Evolutionary conservation across 805 yeast genomes (phyloP), one percentile per base, ranked within the genome.

Genomic region (Saccharomycopsis capsularis): DNA sequence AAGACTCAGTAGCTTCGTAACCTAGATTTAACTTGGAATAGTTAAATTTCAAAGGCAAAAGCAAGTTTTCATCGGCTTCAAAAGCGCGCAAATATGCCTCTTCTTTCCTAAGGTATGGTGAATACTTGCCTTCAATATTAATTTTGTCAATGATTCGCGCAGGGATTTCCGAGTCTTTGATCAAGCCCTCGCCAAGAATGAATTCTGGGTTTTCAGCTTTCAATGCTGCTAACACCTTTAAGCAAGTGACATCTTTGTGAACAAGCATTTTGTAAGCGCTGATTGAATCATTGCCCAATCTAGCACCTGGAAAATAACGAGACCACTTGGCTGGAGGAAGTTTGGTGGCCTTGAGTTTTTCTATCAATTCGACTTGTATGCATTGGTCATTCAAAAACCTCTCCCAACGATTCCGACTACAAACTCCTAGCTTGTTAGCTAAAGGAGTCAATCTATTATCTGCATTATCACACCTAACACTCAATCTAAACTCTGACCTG

Each of bases 401-500:
- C 0, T 55, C 43, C 76, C 79, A 83, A 54, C 98, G 70, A 1
- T 65, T 66, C 15, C 76, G 74, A 2, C 78, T 58, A 0, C 91
- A 83, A 3, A 82, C 81, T 0, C 97, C 97, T 0, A 74, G 61
- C 2, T 69, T 58, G 43, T 74, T 65, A 0, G 95, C 99, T 48
- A 67, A 63, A 46, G 72, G 78, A 0, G 98, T 90, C 49, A 93
- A 68, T 53, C 99, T 69, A 48, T 76, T 64, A 60, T 95, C 97
- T 0, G 99, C 98, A 68, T 93, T 93, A 63, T 93, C 99, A 0
- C 96, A 82, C 51, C 99, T 71, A 3, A 89, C 87, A 30, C 89
- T 82, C 35, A 93, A 79, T 61, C 99, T 73, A 63, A 88, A 93
- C 63, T 93, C 99, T 0, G 96, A 85, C 44, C 99, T 75, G 4